Evolutionary conservation across 805 yeast genomes (phyloP).

Genomic region (Wickerhamomyces hampshirensis): DNA sequence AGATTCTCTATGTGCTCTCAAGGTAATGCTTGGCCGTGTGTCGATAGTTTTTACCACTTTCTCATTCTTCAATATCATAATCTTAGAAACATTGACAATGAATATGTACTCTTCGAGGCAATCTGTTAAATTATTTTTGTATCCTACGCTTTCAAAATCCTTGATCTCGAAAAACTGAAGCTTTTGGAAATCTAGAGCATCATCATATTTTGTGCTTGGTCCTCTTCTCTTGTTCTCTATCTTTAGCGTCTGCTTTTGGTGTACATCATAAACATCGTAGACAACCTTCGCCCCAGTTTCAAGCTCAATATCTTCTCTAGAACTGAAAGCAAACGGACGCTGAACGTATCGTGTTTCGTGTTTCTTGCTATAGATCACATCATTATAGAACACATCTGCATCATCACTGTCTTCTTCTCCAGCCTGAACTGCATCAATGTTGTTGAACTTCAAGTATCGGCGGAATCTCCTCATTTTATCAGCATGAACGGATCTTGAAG

Average conservation of each 20-base stretch:
- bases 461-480: slow-evolving; percentile 13
- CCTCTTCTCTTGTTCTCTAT: not conserved
- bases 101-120: slow-evolving; percentile 8
- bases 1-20: slow-evolving; percentile 31
- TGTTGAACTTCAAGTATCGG: slow-evolving; percentile 11
- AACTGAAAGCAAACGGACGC: slow-evolving; percentile 5
- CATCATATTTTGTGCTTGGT: slow-evolving; percentile 13
- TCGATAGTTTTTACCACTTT: slow-evolving; percentile 1
- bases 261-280: slow-evolving; percentile 17
- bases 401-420: slow-evolving; percentile 11
- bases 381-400: slow-evolving; percentile 16
- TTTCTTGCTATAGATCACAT: slow-evolving; percentile 1
- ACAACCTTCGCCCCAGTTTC: slow-evolving; percentile 6
- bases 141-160: slow-evolving; percentile 4
- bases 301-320: slow-evolving; percentile 7
- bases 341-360: slow-evolving; percentile 6
- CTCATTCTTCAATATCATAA: slow-evolving; percentile 11
- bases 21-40: slow-evolving; percentile 15
- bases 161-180: not conserved
- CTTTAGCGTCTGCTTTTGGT: slow-evolving; percentile 6
- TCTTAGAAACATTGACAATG: slow-evolving; percentile 9
- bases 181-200: slow-evolving; percentile 8
- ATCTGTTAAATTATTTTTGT: slow-evolving; percentile 20
- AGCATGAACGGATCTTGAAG: slow-evolving; percentile 9
- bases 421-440: slow-evolving; percentile 8